These are phyloP conservation scores for Fistulina hepatica DNA, from an alignment of 1,284 basidiomycete genomes.

Conservation along the genomic window DNA sequence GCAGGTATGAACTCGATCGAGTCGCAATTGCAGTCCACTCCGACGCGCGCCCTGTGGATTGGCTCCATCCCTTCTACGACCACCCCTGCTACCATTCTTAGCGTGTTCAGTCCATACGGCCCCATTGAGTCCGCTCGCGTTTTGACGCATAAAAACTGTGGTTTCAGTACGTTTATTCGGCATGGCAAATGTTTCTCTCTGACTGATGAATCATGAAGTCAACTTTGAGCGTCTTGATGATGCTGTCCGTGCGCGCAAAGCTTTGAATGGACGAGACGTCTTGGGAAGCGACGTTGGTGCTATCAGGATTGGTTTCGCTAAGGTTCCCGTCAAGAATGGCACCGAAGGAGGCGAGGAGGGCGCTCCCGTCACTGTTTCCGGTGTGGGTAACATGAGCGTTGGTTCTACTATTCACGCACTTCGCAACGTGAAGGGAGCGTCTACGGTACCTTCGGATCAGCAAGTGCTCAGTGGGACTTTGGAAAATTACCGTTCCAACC, in stretches of 20 bases:
- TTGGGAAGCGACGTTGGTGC: slow-evolving; percentile 92
- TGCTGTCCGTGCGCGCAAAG: slow-evolving; percentile 88
- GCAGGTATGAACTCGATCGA: slow-evolving; percentile 56
- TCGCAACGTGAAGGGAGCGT: slow-evolving; percentile 75
- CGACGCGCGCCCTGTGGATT: slow-evolving; percentile 91
- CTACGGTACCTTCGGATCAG: slow-evolving; percentile 80
- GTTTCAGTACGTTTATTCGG: slow-evolving; percentile 58
- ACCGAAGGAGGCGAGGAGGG: slow-evolving; percentile 60
- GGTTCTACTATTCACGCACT: slow-evolving; percentile 81
- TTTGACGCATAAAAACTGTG: slow-evolving; percentile 94
- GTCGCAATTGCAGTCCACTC: slow-evolving; percentile 74
- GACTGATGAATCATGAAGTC: slow-evolving; percentile 35
- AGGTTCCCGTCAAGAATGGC: slow-evolving; percentile 83
- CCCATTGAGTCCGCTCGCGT: slow-evolving; percentile 95
- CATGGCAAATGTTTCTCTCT: slow-evolving; percentile 6
- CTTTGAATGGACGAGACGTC: slow-evolving; percentile 90
- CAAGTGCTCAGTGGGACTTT: slow-evolving; percentile 84
- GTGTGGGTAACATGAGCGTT: slow-evolving; percentile 70
- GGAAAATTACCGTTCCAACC: slow-evolving; percentile 89
- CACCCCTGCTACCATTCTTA: slow-evolving; percentile 84
- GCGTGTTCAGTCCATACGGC: slow-evolving; percentile 92
- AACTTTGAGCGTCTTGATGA: slow-evolving; percentile 98
- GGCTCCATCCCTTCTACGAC: slow-evolving; percentile 91
- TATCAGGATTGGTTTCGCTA: slow-evolving; percentile 93
- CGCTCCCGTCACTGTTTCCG: slow-evolving; percentile 55